Base-by-base conservation (phyloP, 129 eudicot species). In the Silybum marianum region DNA sequence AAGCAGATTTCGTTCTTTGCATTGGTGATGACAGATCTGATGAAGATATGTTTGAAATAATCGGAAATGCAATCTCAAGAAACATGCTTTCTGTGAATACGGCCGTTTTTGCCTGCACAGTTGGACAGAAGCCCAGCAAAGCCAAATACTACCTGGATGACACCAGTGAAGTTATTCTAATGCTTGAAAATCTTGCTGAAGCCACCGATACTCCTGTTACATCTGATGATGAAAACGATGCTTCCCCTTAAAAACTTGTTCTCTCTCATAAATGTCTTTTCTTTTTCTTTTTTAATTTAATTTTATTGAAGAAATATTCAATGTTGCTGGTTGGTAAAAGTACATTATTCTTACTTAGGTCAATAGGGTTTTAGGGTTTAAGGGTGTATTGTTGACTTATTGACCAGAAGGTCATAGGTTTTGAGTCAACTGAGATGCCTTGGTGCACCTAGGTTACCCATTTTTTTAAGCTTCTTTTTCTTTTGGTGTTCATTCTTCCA, bases 1-100 rank as follows among this genome's bases (percentile, higher is more conserved):
- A 75, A 74, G 93, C 95, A 6, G 97, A 94, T 86, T 94, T 94
- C 76, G 98, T 94, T 63, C 87, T 94, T 25, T 94, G 97, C 72
- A 91, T 94, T 19, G 98, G 97, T 11, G 98, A 94, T 66, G 98
- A 94, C 39, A 85, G 98, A 90, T 94, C 98, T 39, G 98, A 94
- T 19, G 98, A 94, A 83, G 98, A 94, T 69, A 94, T 94, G 98
- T 94, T 94, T 86, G 97, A 91, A 71, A 90, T 90, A 14, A 92
- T 94, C 69, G 93, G 89, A 30, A 83, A 80, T 74, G 92, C 97
- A 38, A 77, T 87, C n/a, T 91, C 93, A 14, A 76, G 88, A 81
- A 89, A 86, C 79, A 82, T 88, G 75, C 87, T 94, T 69, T 88
- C 95, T n/a, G 86, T 89, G 74, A 79, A 87, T 65, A 87, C 98